phyloP scores from a whole-genome alignment of 2,329 filamentous ascomycete species.

The Xylariaceae sp. region DNA sequence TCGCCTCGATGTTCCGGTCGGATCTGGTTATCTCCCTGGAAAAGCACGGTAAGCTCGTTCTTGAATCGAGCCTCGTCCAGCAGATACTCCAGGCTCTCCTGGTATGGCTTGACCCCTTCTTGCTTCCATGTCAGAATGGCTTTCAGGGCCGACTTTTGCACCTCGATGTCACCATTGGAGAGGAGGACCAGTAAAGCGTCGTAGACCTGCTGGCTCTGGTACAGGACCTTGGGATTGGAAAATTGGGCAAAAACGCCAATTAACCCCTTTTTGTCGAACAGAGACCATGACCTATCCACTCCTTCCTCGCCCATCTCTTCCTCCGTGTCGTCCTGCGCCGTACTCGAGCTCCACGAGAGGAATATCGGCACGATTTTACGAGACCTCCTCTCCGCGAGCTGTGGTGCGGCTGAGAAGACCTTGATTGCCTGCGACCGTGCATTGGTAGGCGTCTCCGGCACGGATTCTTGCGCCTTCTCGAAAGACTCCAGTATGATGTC shows the following conservation, averaged over 20 bases:
- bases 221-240: constrained; percentile 78
- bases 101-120: constrained; percentile 66
- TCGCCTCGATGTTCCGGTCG: constrained; percentile 64
- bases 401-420: constrained; percentile 67
- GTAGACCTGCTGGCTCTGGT: constrained; percentile 70
- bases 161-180: constrained; percentile 81
- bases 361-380: constrained; percentile 81
- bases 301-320: constrained; percentile 16
- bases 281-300: constrained; percentile 51
- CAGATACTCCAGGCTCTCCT: constrained; percentile 79
- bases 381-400: constrained; percentile 78
- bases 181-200: constrained; percentile 68
- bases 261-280: constrained; percentile 78
- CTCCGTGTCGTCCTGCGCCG: constrained; percentile 37
- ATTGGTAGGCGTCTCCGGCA: constrained; percentile 45
- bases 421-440: constrained; percentile 74
- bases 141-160: constrained; percentile 80
- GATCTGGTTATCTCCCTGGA: constrained; percentile 70
- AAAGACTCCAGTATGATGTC: constrained; percentile 60
- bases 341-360: constrained; percentile 66
- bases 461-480: constrained; percentile 54
- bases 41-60: constrained; percentile 85
- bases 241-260: constrained; percentile 80
- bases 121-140: constrained; percentile 88
- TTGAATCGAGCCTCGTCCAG: constrained; percentile 88